These are phyloP conservation scores for Penicillium sp. DNA, from an alignment of 2,329 filamentous ascomycete genomes.

Conservation along the genomic window DNA sequence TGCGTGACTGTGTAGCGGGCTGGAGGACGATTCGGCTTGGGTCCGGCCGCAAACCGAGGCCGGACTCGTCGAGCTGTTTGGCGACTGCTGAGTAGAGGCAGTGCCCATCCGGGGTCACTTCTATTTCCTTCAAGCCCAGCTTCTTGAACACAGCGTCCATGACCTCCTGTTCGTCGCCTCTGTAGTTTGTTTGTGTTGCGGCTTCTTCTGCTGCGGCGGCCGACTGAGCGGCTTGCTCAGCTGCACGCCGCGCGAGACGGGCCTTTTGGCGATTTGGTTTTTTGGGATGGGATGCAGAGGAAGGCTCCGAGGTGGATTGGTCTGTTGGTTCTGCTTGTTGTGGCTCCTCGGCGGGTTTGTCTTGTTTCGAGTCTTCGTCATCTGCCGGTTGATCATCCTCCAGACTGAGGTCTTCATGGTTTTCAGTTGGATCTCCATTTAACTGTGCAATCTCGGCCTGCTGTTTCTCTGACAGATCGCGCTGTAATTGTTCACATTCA, in stretches of 20 bases:
- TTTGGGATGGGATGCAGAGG: constrained; percentile 43
- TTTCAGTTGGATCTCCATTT: constrained; percentile 35
- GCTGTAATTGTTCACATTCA: constrained; percentile 59
- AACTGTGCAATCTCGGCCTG: constrained; percentile 49
- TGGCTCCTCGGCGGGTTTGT: constrained; percentile 3
- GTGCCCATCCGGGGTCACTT: constrained; percentile 87
- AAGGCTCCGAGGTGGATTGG: constrained; percentile 6
- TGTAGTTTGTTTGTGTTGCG: constrained; percentile 67
- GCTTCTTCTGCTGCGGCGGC: constrained; percentile 73
- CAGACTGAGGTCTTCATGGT: constrained; percentile 34
- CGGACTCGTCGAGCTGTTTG: constrained; percentile 66
- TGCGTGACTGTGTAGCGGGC: constrained; percentile 29
- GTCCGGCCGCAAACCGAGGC: constrained; percentile 39
- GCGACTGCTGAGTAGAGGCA: constrained; percentile 91
- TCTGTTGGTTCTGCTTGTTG: constrained; percentile 1
- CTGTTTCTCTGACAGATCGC: constrained; percentile 55
- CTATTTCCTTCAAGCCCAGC: constrained; percentile 66
- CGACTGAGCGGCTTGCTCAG: constrained; percentile 71
- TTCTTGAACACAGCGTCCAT: constrained; percentile 67
- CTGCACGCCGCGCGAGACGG: constrained; percentile 80
- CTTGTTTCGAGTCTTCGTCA: constrained; percentile 11
- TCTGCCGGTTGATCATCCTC: constrained; percentile 24
- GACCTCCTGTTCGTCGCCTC: constrained; percentile 64
- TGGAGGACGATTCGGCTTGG: constrained; percentile 34
- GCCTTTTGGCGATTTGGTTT: constrained; percentile 92